Base-by-base conservation (phyloP, 352 stramenopile species). In the Phytophthora quininea region DNA sequence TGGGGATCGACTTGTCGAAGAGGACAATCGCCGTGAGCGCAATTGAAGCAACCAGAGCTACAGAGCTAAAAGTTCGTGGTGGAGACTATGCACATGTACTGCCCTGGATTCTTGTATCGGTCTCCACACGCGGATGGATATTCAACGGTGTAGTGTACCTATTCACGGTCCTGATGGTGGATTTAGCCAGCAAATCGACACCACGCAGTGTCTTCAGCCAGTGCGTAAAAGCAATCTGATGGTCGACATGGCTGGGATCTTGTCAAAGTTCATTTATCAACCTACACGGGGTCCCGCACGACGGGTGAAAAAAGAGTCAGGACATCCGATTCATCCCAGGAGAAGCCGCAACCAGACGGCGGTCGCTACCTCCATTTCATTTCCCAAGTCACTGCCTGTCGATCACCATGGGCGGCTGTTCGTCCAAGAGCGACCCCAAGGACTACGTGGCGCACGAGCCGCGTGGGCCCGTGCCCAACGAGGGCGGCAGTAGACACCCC, bases 321-420 rank as follows among this genome's bases (percentile, higher is more conserved):
- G 43, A 29, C 43, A 49, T n/a, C 1, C 43, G 4, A 29, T 49
- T 27, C 19, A 29, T 49, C 43, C 14, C 19, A 6, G 43, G 43
- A 49, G 43, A 49, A 49, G 43, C 43, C 43, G 15, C 43, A 49
- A 4, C 43, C 43, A 29, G 29, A 49, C 15, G 14, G 12, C 3
- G 15, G 43, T 27, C 24, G 12, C 6, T 49, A 49, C 14, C 43
- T 40, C 0, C 10, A 49, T 12, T 6, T 19, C 43, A 72, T 62
- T 73, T 70, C 60, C 57, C 56, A 73, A 73, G 60, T 62, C 50
- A 50, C 57, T 40, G 59, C 30, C 51, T 10, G 11, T 29, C 48
- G 47, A 40, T 60, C 56, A 76, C 24, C 30, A 84, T 84, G 80
- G 80, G 77, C 59, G 75, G 78, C 54, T 82, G 75, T 65, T 67